Evolutionary conservation across 2,329 filamentous ascomycete genomes (phyloP).

Genomic region (Aspergillus luchuensis): DNA sequence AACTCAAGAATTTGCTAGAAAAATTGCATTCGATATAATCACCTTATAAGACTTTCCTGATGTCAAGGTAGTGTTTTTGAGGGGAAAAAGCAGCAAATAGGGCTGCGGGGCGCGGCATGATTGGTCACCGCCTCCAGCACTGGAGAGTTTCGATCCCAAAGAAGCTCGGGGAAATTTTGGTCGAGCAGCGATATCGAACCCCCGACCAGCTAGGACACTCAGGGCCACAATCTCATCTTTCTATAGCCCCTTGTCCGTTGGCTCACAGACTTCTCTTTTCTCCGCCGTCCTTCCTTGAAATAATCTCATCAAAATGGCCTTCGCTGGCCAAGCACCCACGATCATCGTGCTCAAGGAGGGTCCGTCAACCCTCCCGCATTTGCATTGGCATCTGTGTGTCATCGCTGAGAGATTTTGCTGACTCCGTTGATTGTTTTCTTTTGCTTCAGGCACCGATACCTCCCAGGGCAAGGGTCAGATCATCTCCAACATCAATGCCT

Average conservation of each 20-base stretch:
- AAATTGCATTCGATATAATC: too few species aligned
- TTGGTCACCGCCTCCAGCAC: constrained; percentile 39
- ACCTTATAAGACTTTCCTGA: too few species aligned
- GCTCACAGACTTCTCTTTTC: constrained; percentile 14
- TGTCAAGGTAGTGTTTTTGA: not conserved
- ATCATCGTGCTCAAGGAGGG: constrained; percentile 98
- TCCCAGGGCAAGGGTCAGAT: constrained; percentile 97
- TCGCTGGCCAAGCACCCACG: constrained; percentile 94
- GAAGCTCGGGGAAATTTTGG: constrained; percentile 49
- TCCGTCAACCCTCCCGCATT: constrained; percentile 52
- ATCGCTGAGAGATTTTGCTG: constrained; percentile 25
- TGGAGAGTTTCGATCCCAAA: constrained; percentile 32
- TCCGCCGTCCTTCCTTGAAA: constrained; percentile 21
- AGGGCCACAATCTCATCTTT: constrained; percentile 29
- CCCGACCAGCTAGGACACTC: constrained; percentile 33
- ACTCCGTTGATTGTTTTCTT: constrained; percentile 21
- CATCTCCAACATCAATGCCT: constrained; percentile 97
- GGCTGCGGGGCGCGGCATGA: constrained; percentile 27
- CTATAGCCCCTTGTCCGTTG: constrained; percentile 15
- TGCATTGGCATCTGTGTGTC: constrained; percentile 22
- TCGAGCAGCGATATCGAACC: constrained; percentile 35
- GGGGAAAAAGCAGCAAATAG: constrained; percentile 11
- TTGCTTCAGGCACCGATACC: constrained; percentile 78
- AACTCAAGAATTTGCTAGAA: too few species aligned
- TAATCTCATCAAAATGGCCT: constrained; percentile 69